phyloP scores from a whole-genome alignment of 2,329 filamentous ascomycete species.

The Curvularia lunata region DNA sequence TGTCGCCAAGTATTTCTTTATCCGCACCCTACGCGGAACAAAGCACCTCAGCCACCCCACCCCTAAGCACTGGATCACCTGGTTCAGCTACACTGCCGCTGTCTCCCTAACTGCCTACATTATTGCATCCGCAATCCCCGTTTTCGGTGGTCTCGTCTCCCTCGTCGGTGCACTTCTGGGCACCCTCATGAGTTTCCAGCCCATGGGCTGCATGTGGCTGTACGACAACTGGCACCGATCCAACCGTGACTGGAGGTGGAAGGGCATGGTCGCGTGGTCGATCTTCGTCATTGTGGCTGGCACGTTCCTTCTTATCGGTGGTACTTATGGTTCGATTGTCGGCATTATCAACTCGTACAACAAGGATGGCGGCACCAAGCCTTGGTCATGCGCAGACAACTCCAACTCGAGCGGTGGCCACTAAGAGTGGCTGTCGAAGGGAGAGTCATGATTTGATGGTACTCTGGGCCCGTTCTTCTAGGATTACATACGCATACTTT shows the following conservation, averaged over 20 bases:
- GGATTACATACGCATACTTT: conserved; percentile 4
- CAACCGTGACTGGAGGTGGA: conserved; percentile 23
- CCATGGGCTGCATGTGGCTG: conserved; percentile 40
- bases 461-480: conserved; percentile 1
- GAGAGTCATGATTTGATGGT: background rate
- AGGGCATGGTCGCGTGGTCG: conserved; percentile 31
- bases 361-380: conserved; percentile 27
- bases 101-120: conserved; percentile 30
- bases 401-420: conserved; percentile 25
- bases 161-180: conserved; percentile 37
- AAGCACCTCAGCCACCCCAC: conserved; percentile 60
- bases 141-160: conserved; percentile 36
- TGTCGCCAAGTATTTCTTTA: conserved; percentile 56
- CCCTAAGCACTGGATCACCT: conserved; percentile 33
- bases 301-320: conserved; percentile 32
- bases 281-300: conserved; percentile 33
- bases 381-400: conserved; percentile 38
- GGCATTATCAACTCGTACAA: conserved; percentile 38
- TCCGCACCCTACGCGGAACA: conserved; percentile 73
- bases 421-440: background rate
- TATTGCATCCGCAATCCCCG: conserved; percentile 36
- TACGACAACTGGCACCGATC: conserved; percentile 34
- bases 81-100: conserved; percentile 31
- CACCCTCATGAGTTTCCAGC: conserved; percentile 37
- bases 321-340: conserved; percentile 36